A percentile compares a stretch with the other conserved stretches of the same genome.
These are phyloP conservation scores for Claviceps cyperi DNA, from an alignment of 2,329 filamentous ascomycete species.

Conservation along the genomic window DNA sequence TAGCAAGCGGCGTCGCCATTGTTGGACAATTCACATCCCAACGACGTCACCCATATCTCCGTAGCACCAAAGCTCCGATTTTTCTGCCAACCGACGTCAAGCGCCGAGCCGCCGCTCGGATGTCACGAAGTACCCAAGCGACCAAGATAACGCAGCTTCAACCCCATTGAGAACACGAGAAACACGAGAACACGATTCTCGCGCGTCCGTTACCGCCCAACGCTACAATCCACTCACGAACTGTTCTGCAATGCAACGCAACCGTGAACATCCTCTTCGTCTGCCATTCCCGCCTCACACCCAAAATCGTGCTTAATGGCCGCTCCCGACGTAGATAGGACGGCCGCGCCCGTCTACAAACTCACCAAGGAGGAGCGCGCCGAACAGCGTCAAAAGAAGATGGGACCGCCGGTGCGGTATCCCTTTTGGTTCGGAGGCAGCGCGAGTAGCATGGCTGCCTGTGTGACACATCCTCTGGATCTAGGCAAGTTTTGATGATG, in stretches of 20 bases:
- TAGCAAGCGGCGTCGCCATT: background rate
- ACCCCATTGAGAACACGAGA: background rate
- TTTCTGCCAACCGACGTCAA: slow-evolving; percentile 7
- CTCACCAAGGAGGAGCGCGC: slow-evolving; percentile 6
- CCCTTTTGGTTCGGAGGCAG: slow-evolving; percentile 96
- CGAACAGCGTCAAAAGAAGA: slow-evolving; percentile 21
- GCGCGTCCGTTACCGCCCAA: background rate
- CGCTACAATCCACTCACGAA: background rate
- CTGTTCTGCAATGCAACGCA: slow-evolving; percentile 1
- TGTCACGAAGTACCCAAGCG: background rate
- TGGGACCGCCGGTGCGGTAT: slow-evolving; percentile 36
- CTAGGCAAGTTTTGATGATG: slow-evolving; percentile 47
- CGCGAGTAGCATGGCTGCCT: slow-evolving; percentile 80
- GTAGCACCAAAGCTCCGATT: background rate
- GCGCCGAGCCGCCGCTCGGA: background rate
- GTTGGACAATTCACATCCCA: background rate
- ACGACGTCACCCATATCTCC: slow-evolving; percentile 4
- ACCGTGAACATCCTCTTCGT: background rate
- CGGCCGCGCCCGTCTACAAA: slow-evolving; percentile 2
- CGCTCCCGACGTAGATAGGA: slow-evolving; percentile 3
- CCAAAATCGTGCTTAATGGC: slow-evolving; percentile 9
- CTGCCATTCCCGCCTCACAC: background rate
- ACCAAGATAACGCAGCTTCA: background rate
- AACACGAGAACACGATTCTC: background rate
- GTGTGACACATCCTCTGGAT: slow-evolving; percentile 86